Conservation (phyloP, 306 rosid genomes). For the Gastrolobium villosum region DNA sequence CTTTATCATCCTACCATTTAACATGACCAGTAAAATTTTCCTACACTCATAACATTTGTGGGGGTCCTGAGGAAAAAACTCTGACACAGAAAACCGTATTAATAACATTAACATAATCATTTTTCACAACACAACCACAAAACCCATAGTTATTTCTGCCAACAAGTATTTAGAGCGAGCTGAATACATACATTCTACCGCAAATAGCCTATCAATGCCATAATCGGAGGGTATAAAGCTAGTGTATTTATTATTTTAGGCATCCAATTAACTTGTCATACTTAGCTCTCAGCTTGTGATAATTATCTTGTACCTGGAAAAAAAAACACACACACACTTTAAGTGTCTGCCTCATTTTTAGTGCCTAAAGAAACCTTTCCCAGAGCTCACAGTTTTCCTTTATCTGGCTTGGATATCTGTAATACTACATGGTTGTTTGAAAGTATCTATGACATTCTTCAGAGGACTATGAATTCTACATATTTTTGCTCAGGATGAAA, state of each 20-base stretch:
- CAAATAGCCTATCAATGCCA: background rate
- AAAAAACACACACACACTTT: background rate
- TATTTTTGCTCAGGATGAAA: background rate
- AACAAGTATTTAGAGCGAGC: background rate
- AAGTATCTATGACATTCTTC: too few relatives aligned
- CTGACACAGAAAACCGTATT: too few relatives aligned
- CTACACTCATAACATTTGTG: too few relatives aligned
- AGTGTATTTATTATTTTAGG: background rate
- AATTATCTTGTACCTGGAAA: background rate
- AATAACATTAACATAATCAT: too few relatives aligned
- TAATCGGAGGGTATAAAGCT: background rate
- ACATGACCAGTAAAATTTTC: too few relatives aligned
- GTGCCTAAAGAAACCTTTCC: background rate
- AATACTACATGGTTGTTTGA: constrained; percentile 38
- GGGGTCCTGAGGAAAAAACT: too few relatives aligned
- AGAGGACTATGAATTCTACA: background rate
- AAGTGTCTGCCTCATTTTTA: background rate
- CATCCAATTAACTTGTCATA: background rate
- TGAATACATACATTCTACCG: background rate
- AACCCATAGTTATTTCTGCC: background rate
- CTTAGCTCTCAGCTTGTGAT: background rate
- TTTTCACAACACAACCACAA: too few relatives aligned
- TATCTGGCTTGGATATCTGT: background rate
- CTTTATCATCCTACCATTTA: too few relatives aligned
- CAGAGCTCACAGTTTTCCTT: background rate